Percentiles rank a stretch among this genome's conserved stretches.
These are phyloP conservation scores for Candida stauntonica DNA, from an alignment of 805 yeast species.

Conservation along the genomic window DNA sequence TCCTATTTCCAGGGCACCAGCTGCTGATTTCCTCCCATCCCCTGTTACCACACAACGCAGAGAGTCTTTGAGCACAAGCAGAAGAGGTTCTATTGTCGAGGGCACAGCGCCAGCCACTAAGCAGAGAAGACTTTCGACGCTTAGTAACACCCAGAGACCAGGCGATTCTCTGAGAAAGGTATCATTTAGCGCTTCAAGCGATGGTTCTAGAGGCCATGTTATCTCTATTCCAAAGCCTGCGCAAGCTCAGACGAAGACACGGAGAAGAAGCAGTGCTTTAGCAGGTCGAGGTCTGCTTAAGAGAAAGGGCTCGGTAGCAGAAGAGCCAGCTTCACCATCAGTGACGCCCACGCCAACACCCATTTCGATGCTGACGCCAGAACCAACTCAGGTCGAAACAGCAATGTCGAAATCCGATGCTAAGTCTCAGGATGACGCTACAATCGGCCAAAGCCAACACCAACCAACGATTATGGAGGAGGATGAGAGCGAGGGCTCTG, in stretches of 20 bases:
- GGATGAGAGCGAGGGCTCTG: slow-evolving; percentile 6
- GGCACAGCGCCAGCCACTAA: slow-evolving; percentile 19
- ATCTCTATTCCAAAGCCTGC: slow-evolving; percentile 27
- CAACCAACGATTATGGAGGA: slow-evolving; percentile 1
- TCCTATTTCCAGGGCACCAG: not conserved
- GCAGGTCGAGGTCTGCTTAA: slow-evolving; percentile 1
- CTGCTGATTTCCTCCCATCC: slow-evolving; percentile 1
- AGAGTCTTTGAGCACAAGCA: slow-evolving; percentile 4
- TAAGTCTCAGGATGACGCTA: slow-evolving; percentile 9
- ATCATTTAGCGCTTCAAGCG: slow-evolving; percentile 4
- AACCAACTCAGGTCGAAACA: slow-evolving; percentile 10
- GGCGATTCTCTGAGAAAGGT: slow-evolving; percentile 31
- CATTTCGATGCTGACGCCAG: slow-evolving; percentile 8
- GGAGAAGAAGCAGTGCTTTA: slow-evolving; percentile 12
- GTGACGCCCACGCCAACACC: slow-evolving; percentile 3
- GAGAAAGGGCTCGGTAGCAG: slow-evolving; percentile 8
- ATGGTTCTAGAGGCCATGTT: slow-evolving; percentile 17
- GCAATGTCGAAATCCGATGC: slow-evolving; percentile 5
- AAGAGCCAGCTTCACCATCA: too few species aligned
- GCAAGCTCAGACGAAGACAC: slow-evolving; percentile 5
- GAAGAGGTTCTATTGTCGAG: slow-evolving; percentile 18
- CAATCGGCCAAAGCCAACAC: slow-evolving; percentile 3
- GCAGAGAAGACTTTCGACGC: slow-evolving; percentile 37
- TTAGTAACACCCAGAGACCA: slow-evolving; percentile 30
- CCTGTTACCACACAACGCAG: slow-evolving; percentile 5